Evolutionary conservation across 495 filamentous ascomycete genomes (phyloP).

Genomic region (Penicillium salamii): DNA sequence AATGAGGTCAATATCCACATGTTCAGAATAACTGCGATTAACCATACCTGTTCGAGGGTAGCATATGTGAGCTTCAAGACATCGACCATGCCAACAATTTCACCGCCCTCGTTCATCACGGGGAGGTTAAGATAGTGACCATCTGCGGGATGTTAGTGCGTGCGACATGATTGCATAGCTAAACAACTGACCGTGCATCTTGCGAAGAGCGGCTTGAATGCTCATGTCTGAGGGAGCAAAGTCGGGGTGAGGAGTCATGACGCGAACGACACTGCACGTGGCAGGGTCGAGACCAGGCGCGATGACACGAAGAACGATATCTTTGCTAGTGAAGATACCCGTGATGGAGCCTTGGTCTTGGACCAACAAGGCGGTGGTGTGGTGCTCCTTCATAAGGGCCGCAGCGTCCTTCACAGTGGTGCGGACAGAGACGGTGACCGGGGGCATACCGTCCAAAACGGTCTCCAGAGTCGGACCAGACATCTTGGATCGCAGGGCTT

Average conservation of each 20-base stretch:
- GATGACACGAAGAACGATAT: conserved; percentile 97
- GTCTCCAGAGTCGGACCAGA: conserved; percentile 95
- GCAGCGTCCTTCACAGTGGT: conserved; percentile 96
- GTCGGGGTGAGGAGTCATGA: conserved; percentile 98
- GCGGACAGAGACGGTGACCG: conserved; percentile 89
- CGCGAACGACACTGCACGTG: conserved; percentile 94
- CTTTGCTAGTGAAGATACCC: conserved; percentile 99
- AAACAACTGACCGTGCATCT: conserved; percentile 85
- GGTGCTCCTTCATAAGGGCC: conserved; percentile 93
- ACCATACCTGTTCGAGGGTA: conserved; percentile 87
- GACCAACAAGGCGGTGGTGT: conserved; percentile 93
- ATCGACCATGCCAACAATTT: conserved; percentile 99
- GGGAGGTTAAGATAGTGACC: conserved; percentile 97
- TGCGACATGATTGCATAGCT: background rate
- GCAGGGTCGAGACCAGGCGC: conserved; percentile 91
- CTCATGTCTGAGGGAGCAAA: conserved; percentile 99
- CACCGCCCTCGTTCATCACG: conserved; percentile 95
- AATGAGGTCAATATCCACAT: background rate
- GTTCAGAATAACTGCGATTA: background rate
- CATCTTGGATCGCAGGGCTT: conserved; percentile 93
- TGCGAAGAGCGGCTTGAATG: conserved; percentile 94
- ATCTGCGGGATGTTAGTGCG: conserved; percentile 53
- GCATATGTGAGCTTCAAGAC: conserved; percentile 97
- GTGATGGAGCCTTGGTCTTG: conserved; percentile 97
- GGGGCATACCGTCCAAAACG: conserved; percentile 86